Conservation (phyloP, 257 asterid species). For the Verbascum thapsus region DNA sequence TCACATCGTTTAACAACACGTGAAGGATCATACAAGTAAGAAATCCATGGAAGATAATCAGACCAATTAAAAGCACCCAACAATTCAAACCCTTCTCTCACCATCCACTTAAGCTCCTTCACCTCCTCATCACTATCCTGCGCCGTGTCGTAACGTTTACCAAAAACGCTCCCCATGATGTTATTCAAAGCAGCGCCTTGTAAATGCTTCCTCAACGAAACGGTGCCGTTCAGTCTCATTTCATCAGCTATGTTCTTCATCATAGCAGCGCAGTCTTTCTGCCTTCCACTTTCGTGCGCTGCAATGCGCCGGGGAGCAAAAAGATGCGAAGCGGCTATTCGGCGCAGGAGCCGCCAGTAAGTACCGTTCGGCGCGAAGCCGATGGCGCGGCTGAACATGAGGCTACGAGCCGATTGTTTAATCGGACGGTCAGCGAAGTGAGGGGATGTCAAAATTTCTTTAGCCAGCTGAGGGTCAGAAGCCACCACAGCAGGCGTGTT, state of each 20-base stretch:
- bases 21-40: conserved; percentile 44
- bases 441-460: conserved; percentile 49
- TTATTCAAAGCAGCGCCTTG: conserved; percentile 49
- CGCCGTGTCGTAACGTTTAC: conserved; percentile 41
- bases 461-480: conserved; percentile 50
- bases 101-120: conserved; percentile 45
- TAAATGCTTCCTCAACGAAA: conserved; percentile 39
- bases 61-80: conserved; percentile 69
- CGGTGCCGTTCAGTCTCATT: conserved; percentile 28
- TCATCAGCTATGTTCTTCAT: conserved; percentile 15
- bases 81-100: conserved; percentile 64
- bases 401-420: conserved; percentile 58
- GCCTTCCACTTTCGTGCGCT: conserved; percentile 41
- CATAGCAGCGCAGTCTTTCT: conserved; percentile 37
- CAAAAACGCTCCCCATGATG: conserved; percentile 68
- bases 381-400: conserved; percentile 70
- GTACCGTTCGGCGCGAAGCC: conserved; percentile 75
- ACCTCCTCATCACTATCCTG: conserved; percentile 31
- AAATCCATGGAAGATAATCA: conserved; percentile 61
- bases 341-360: conserved; percentile 74
- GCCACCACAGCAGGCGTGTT: conserved; percentile 60
- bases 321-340: conserved; percentile 63
- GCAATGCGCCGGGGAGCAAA: conserved; percentile 58
- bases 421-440: conserved; percentile 67
- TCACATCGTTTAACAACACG: conserved; percentile 48